Conservation (phyloP, 352 stramenopile genomes). For the Globisporangium radiosum region DNA sequence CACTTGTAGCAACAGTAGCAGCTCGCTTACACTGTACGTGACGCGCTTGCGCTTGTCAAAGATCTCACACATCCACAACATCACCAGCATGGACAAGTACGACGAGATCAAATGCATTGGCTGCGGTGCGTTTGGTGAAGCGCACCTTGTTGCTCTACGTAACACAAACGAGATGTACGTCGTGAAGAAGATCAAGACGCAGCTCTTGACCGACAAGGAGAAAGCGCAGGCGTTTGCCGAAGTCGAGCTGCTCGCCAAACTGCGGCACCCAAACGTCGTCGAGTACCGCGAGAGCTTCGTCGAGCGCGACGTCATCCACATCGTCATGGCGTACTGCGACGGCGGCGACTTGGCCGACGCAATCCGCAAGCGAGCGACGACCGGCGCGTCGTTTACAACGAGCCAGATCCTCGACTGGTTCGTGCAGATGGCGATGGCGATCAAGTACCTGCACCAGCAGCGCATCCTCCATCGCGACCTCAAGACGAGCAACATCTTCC, state of each 20-base stretch:
- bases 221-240: conserved; percentile 76
- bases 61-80: neutral
- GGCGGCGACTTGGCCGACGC: conserved; percentile 73
- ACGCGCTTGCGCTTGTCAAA: neutral
- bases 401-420: conserved; percentile 82
- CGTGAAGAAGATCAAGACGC: conserved; percentile 85
- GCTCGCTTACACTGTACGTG: neutral
- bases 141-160: conserved; percentile 52
- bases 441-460: conserved; percentile 92
- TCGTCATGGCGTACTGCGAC: conserved; percentile 95
- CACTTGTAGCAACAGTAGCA: conserved; percentile 3
- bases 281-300: conserved; percentile 92
- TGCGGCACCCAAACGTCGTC: conserved; percentile 93
- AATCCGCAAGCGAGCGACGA: conserved; percentile 44
- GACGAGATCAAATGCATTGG: conserved; percentile 73
- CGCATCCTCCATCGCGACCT: conserved; percentile 91
- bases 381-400: conserved; percentile 46
- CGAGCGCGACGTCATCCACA: conserved; percentile 79
- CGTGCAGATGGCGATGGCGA: conserved; percentile 91
- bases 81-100: conserved; percentile 56
- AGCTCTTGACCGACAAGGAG: conserved; percentile 71
- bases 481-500: conserved; percentile 93
- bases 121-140: conserved; percentile 68
- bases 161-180: conserved; percentile 44
- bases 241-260: conserved; percentile 86